Conservation (phyloP, 1,284 basidiomycete species). For the Microbotryum intermedium region DNA sequence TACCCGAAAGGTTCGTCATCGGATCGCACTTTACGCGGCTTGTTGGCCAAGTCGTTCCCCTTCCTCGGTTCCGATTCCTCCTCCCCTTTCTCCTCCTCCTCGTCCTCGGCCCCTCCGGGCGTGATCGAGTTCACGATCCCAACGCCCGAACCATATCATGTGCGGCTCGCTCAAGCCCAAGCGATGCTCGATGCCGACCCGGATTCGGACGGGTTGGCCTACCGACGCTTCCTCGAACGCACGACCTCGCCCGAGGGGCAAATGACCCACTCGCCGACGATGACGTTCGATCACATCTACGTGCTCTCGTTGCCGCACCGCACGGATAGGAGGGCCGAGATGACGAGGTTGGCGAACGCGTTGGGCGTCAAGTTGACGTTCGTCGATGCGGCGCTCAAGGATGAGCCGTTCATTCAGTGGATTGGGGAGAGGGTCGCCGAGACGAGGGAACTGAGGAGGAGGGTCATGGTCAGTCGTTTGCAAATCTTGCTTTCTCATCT, state of each 20-base stretch:
- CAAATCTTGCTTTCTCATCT: neutral
- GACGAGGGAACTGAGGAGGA: slow-evolving; percentile 23
- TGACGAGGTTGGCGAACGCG: slow-evolving; percentile 32
- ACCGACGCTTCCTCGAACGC: slow-evolving; percentile 28
- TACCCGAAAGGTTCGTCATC: too few species aligned
- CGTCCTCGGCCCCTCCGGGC: too few species aligned
- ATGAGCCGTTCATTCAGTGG: slow-evolving; percentile 33
- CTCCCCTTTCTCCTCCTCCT: too few species aligned
- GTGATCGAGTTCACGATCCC: too few species aligned
- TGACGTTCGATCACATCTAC: slow-evolving; percentile 36
- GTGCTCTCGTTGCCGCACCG: slow-evolving; percentile 34
- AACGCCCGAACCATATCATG: too few species aligned
- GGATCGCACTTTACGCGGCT: too few species aligned
- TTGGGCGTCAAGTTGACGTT: slow-evolving; percentile 34
- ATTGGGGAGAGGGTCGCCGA: slow-evolving; percentile 34
- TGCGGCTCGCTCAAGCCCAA: too few species aligned
- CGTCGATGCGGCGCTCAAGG: slow-evolving; percentile 34
- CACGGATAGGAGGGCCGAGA: slow-evolving; percentile 31
- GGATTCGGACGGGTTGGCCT: slow-evolving; percentile 1
- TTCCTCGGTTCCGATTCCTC: too few species aligned
- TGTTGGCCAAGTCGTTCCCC: too few species aligned
- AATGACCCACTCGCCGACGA: slow-evolving; percentile 29
- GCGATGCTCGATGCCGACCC: neutral
- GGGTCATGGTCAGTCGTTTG: slow-evolving; percentile 17
- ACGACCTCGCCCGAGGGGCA: slow-evolving; percentile 26